Conservation (phyloP, 2,329 filamentous ascomycete species). For the Diaporthe destruens region DNA sequence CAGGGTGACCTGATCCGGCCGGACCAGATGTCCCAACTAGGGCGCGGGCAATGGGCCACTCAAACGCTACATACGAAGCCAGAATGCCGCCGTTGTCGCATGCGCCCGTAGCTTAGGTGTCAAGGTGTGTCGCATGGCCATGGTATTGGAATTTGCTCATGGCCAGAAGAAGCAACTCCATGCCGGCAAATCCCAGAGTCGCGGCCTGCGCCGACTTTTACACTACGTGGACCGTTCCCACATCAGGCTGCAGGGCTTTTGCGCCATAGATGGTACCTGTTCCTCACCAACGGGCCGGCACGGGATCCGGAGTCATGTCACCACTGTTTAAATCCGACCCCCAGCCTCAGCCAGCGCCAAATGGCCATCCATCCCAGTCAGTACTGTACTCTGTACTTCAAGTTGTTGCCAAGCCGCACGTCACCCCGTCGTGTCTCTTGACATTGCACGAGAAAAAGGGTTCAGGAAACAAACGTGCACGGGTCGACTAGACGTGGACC, state of each 20-base stretch:
- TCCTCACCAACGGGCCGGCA: constrained; percentile 9
- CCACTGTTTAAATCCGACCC: constrained; percentile 13
- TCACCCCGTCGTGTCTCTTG: constrained; percentile 22
- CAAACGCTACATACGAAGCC: no score
- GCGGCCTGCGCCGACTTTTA: neutral
- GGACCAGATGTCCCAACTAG: constrained; percentile 2
- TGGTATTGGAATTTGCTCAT: neutral
- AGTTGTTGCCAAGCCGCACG: constrained; percentile 21
- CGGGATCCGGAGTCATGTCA: constrained; percentile 20
- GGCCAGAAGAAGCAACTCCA: neutral
- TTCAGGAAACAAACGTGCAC: neutral
- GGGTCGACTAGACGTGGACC: neutral
- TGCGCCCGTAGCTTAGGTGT: constrained; percentile 7
- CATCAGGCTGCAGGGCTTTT: neutral
- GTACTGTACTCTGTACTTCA: no score
- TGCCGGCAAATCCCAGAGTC: constrained; percentile 11
- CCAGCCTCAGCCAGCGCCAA: neutral
- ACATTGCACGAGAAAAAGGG: neutral
- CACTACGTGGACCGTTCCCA: neutral
- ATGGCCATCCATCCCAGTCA: no score
- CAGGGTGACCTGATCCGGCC: neutral
- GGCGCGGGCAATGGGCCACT: neutral
- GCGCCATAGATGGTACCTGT: neutral
- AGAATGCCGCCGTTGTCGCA: neutral
- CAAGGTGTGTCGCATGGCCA: constrained; percentile 17